Evolutionary conservation across 202 grass and related monocot genomes (phyloP).

Genomic region (Miscanthus sacchariflorus): DNA sequence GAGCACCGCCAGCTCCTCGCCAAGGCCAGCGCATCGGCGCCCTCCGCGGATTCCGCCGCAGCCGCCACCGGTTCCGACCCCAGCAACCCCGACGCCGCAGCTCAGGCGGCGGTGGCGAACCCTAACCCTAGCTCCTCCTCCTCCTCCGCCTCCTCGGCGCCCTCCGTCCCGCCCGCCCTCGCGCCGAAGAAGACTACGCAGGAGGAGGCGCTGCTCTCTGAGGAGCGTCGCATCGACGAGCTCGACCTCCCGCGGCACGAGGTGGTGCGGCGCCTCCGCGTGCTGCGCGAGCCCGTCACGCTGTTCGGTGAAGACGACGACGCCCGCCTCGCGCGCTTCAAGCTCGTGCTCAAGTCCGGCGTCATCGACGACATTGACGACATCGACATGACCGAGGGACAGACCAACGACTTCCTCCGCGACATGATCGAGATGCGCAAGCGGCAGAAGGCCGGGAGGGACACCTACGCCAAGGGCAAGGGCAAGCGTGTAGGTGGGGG

Average conservation of each 20-base stretch:
- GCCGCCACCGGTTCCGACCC: constrained; percentile 24
- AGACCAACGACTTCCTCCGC: constrained; percentile 95
- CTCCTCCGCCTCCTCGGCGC: background rate
- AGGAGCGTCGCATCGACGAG: constrained; percentile 82
- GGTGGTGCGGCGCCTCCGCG: constrained; percentile 85
- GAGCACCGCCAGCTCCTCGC: constrained; percentile 62
- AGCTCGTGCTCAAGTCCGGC: constrained; percentile 87
- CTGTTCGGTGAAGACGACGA: constrained; percentile 97
- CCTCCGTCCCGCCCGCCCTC: constrained; percentile 60
- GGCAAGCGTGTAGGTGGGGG: constrained; percentile 59
- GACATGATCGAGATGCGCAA: constrained; percentile 96
- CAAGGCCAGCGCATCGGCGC: constrained; percentile 52
- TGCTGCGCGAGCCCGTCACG: constrained; percentile 87
- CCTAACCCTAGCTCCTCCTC: constrained; percentile 68
- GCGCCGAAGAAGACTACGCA: constrained; percentile 61
- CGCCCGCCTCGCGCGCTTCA: constrained; percentile 77
- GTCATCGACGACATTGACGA: constrained; percentile 76
- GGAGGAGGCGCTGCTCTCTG: constrained; percentile 60
- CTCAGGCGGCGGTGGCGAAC: constrained; percentile 47
- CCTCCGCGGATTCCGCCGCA: constrained; percentile 21
- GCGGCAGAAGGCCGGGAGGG: constrained; percentile 78
- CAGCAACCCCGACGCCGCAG: constrained; percentile 28
- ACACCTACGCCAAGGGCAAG: constrained; percentile 78
- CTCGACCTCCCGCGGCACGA: constrained; percentile 82
- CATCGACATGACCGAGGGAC: constrained; percentile 92